Evolutionary conservation across 768 basidiomycete genomes (phyloP).

Genomic region (Tylopilus felleus): DNA sequence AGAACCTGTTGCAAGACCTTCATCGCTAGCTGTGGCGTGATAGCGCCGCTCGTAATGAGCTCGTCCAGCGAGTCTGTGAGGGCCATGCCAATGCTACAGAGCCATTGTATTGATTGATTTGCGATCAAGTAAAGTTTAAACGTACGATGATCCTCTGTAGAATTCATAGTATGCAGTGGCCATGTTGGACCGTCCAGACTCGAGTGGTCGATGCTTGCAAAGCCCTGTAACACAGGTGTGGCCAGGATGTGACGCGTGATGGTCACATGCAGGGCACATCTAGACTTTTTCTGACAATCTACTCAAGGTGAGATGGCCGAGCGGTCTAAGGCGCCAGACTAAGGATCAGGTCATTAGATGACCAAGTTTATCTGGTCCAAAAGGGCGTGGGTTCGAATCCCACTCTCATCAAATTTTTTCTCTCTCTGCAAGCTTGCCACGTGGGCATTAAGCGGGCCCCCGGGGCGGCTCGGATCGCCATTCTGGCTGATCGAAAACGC

Average conservation of each 20-base stretch:
- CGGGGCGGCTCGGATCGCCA: too few relatives aligned
- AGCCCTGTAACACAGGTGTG: not conserved
- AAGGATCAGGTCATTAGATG: conserved; percentile 39
- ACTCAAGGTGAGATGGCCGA: conserved; percentile 46
- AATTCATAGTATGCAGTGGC: conserved; percentile 89
- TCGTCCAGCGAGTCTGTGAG: conserved; percentile 98
- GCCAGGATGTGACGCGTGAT: conserved; percentile 23
- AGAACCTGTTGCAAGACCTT: conserved; percentile 93
- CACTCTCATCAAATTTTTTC: conserved; percentile 32
- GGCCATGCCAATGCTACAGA: conserved; percentile 87
- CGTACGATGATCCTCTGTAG: conserved; percentile 88
- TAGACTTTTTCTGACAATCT: accelerated
- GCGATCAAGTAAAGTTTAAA: conserved; percentile 16
- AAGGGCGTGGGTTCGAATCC: conserved; percentile 44
- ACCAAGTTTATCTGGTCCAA: conserved; percentile 34
- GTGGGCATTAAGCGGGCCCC: too few relatives aligned
- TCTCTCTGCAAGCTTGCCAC: too few relatives aligned
- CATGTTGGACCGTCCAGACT: conserved; percentile 40
- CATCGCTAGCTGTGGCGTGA: conserved; percentile 98
- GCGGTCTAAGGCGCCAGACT: conserved; percentile 65
- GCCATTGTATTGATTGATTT: not conserved
- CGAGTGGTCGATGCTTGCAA: conserved; percentile 9
- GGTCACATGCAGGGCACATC: conserved; percentile 4
- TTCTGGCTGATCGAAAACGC: too few relatives aligned
- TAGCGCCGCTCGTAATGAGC: conserved; percentile 93